Percentiles rank a stretch among this genome's conserved stretches.
phyloP scores from a whole-genome alignment of 2,329 filamentous ascomycete species.

The Paecilomyces fulvus region DNA sequence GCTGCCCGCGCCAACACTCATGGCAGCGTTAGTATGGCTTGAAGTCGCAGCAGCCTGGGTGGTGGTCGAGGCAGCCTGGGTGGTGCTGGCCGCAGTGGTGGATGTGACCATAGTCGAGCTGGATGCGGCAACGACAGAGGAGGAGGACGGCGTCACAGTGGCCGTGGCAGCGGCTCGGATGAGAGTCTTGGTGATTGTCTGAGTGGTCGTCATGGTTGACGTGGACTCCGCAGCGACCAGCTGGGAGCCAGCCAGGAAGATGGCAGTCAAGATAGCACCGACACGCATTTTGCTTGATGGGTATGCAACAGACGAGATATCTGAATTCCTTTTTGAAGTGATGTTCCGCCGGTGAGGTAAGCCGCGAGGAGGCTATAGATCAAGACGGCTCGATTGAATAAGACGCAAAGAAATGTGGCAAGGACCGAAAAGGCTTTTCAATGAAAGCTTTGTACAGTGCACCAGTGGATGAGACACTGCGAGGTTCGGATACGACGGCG shows the following conservation, averaged over 20 bases:
- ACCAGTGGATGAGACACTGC: not conserved
- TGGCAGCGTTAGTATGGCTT: slow-evolving; percentile 9
- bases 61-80: slow-evolving; percentile 10
- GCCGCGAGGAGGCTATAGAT: not conserved
- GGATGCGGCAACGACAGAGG: slow-evolving; percentile 2
- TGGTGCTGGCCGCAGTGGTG: slow-evolving; percentile 10
- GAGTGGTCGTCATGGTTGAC: slow-evolving; percentile 34
- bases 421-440: not conserved
- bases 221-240: slow-evolving; percentile 22
- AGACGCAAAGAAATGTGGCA: not conserved
- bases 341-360: not conserved
- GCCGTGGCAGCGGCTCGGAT: slow-evolving; percentile 15
- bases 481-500: not conserved
- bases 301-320: not conserved
- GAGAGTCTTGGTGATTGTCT: slow-evolving; percentile 31
- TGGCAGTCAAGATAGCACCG: not conserved
- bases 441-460: not conserved
- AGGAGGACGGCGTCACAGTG: slow-evolving; percentile 5
- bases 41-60: slow-evolving; percentile 10
- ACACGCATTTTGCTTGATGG: not conserved
- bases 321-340: not conserved
- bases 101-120: slow-evolving; percentile 3
- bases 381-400: not conserved
- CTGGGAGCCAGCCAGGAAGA: slow-evolving; percentile 20
- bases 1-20: slow-evolving; percentile 7